Conservation (phyloP, 2,329 filamentous ascomycete genomes). For the Apiospora malaysiana region DNA sequence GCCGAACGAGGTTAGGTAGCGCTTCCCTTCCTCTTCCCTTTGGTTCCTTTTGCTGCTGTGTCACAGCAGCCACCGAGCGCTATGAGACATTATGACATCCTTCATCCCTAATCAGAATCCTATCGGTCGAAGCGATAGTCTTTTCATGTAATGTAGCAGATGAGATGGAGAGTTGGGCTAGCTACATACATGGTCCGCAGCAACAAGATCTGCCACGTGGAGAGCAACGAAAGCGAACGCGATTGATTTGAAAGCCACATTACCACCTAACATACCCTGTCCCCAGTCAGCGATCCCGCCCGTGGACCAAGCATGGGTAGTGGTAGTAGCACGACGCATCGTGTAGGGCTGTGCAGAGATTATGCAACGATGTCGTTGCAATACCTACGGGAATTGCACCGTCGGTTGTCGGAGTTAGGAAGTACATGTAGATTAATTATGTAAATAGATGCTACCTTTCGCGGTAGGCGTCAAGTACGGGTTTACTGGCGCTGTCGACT, state of each 20-base stretch:
- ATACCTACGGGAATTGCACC: neutral
- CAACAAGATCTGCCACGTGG: neutral
- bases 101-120: neutral
- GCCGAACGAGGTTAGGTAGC: neutral
- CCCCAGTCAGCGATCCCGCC: neutral
- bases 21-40: neutral
- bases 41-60: neutral
- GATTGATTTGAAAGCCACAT: neutral
- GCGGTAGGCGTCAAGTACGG: neutral
- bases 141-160: neutral
- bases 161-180: neutral
- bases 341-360: conserved; percentile 6
- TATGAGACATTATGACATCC: neutral
- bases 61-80: neutral
- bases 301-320: neutral
- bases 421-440: neutral
- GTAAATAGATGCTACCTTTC: neutral
- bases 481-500: too few relatives aligned
- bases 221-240: neutral
- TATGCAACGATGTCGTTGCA: neutral
- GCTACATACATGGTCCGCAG: neutral
- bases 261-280: neutral
- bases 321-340: neutral
- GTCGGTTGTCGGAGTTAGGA: neutral
- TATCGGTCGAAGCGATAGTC: neutral